Percentiles rank a stretch among this genome's conserved stretches.
phyloP scores from a whole-genome alignment of 495 filamentous ascomycete species.

The Penicillium cinerascens region DNA sequence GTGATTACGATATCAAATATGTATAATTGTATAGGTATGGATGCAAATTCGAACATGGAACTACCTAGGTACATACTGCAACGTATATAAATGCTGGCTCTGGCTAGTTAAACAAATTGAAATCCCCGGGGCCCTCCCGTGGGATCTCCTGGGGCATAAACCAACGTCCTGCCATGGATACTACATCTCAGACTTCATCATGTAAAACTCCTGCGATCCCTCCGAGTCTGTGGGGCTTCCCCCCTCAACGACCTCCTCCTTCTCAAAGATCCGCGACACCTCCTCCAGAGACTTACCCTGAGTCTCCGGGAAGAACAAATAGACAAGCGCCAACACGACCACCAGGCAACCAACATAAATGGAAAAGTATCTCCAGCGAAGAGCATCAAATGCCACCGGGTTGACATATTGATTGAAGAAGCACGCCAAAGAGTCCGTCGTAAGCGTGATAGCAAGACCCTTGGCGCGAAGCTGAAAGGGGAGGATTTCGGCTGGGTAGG shows the following conservation, averaged over 20 bases:
- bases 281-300: constrained; percentile 9
- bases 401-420: constrained; percentile 55
- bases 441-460: constrained; percentile 61
- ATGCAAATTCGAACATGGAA: background rate
- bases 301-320: constrained; percentile 10
- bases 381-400: constrained; percentile 46
- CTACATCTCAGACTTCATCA: constrained; percentile 4
- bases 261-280: constrained; percentile 5
- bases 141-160: background rate
- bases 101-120: background rate
- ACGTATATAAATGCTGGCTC: background rate
- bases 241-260: background rate
- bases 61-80: background rate
- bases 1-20: no score
- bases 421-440: constrained; percentile 53
- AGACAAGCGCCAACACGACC: constrained; percentile 1
- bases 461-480: constrained; percentile 66
- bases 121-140: no score
- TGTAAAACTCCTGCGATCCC: constrained; percentile 3
- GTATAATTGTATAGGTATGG: background rate
- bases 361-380: constrained; percentile 42
- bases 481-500: constrained; percentile 61
- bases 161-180: background rate
- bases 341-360: constrained; percentile 8
- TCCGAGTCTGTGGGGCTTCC: background rate